A percentile compares a stretch with the other conserved stretches of the same genome.
These are phyloP conservation scores for Suhomyces chickasaworum DNA, from an alignment of 1,139 yeast genomes.

Conservation along the genomic window DNA sequence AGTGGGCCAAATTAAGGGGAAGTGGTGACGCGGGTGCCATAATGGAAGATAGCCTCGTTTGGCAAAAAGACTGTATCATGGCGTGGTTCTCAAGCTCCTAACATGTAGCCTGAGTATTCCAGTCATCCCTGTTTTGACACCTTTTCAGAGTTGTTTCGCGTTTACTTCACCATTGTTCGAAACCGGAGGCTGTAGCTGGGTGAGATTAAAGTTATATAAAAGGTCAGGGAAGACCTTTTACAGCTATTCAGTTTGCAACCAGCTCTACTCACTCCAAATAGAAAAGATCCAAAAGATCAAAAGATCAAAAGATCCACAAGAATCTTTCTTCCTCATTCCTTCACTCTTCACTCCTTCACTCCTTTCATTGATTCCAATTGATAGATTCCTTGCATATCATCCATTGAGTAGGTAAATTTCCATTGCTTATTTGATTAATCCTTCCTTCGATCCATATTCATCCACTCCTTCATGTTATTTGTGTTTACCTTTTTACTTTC, in stretches of 20 bases:
- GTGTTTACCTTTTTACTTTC: not conserved
- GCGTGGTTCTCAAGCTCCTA: not conserved
- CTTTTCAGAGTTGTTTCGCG: not conserved
- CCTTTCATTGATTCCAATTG: not conserved
- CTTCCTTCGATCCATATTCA: not conserved
- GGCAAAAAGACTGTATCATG: not conserved
- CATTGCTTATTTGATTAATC: too few species aligned
- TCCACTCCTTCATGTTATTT: slow-evolving; percentile 4
- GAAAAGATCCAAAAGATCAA: too few species aligned
- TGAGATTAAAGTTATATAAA: not conserved
- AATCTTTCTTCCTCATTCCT: too few species aligned
- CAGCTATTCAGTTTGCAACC: not conserved
- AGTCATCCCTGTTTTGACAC: not conserved
- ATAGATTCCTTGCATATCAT: not conserved
- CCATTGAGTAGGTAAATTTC: not conserved
- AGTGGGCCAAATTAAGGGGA: not conserved
- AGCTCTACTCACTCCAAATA: not conserved
- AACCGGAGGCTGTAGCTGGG: slow-evolving; percentile 3
- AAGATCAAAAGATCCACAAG: too few species aligned
- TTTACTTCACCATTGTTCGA: not conserved
- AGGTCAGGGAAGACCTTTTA: not conserved
- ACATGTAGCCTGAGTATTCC: not conserved
- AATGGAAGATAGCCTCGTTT: not conserved
- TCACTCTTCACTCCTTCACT: not conserved
- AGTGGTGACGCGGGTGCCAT: not conserved